Base-by-base conservation (phyloP, 805 yeast genomes). In the Candida montana region DNA sequence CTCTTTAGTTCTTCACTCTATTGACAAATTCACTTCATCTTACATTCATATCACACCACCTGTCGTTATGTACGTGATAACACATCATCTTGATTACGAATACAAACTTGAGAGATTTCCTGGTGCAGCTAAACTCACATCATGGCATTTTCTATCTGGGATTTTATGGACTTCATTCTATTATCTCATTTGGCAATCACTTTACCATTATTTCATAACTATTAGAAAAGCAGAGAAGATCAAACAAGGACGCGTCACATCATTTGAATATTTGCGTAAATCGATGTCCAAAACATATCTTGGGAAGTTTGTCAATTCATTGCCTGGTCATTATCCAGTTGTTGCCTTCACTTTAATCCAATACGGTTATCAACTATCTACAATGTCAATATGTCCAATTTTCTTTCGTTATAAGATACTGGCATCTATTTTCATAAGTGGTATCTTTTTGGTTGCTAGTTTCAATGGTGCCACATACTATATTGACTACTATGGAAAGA, bases 381-480 rank as follows among this genome's bases (percentile, higher is more conserved):
- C 98, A 11, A 91, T 91, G 98, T 64, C 81, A 36, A 72, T 88
- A 5, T 87, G 96, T 55, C 95, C 96, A 0, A 58, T 93, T n/a
- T 86, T 95, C 83, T 86, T 86, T 63, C 69, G 73, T 33, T 75
- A 80, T 58, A 81, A 82, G 53, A 63, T 65, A 33, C 75, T 85
- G 2, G 86, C 93, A 20, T 76, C 81, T 1, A 49, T 70, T 1
- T 90, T 89, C 55, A 71, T 91, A 48, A 63, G 77, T 2, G 70
- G 74, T 38, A 86, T 91, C n/a, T 89, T 90, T 52, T 60, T 80
- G 35, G 73, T 77, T 59, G 95, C 98, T 2, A 71, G 89, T 32
- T 88, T 83, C 59, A 90, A 93, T 51, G 99, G 99, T 23, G 99
- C 98, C 2, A 87, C 95, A 1, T 91, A 87, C 59, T 91, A 91